Base-by-base conservation (phyloP, 352 stramenopile genomes). In the Phytophthora quininea region DNA sequence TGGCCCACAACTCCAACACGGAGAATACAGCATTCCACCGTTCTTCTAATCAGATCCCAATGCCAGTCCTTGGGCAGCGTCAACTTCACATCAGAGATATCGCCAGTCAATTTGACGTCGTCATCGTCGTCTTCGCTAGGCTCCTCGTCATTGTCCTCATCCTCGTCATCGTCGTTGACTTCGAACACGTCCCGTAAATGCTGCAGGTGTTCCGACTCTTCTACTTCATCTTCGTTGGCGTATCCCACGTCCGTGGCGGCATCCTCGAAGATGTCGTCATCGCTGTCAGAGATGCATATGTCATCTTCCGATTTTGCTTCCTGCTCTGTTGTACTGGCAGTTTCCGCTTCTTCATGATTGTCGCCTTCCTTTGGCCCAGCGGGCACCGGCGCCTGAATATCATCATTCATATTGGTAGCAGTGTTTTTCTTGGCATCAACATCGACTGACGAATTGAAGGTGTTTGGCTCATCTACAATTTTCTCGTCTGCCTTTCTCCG, bases 131-230 rank as follows among this genome's bases (percentile, higher is more conserved):
- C 67, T 14, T 68, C 63, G 11, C 19, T 24, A 24, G 19, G 19
- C 19, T 24, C 35, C 35, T 40, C 35, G 35, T 86, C 71, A n/a
- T 80, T 67, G 19, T 24, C 19, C 19, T 24, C 19, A 24, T 24
- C 19, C 19, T 24, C 19, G 19, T 24, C 35, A 6, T 40, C 35
- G 35, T 86, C 71, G 15, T 80, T 67, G 37, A 92, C 61, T 53
- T 91, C 82, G 42, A 87, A 86, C 46, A 96, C 80, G 33, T 97
- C 90, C 2, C 85, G 82, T 14, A 97, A 63, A 69, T 96, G 89
- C 52, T 96, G 87, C 24, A 95, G 56, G 54, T 93, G 84, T 19
- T 94, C 90, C 0, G 82, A 92, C 45, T 95, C 87, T 33, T 93
- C 82, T 2, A 85, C 74, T 74, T 94, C 86, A 40, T 92, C 86